Evolutionary conservation across 306 rosid species (phyloP).

Genomic region (Rosa multiflora): DNA sequence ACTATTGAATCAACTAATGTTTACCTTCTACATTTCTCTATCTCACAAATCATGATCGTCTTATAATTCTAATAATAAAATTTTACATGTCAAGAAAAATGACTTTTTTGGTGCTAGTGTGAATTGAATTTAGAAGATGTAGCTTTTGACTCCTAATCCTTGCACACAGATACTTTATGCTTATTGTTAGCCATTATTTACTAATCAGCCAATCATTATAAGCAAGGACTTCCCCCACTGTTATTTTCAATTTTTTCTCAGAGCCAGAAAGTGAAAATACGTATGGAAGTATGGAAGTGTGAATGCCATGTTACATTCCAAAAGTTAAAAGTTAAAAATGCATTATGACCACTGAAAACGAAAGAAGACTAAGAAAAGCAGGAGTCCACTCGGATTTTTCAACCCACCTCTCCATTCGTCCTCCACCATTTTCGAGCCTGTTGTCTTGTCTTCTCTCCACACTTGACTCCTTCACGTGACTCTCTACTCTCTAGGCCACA

Average conservation of each 20-base stretch:
- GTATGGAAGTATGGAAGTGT: neutral
- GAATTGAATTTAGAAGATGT: no score
- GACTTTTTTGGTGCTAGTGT: no score
- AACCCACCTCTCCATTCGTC: neutral
- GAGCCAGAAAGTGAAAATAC: neutral
- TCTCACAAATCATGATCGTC: no score
- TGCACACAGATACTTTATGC: neutral
- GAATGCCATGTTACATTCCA: neutral
- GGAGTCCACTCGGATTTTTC: neutral
- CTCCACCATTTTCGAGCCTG: neutral
- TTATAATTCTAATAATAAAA: no score
- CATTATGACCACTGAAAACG: neutral
- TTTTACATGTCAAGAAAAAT: no score
- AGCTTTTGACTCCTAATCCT: neutral
- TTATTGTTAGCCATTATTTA: neutral
- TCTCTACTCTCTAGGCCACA: neutral
- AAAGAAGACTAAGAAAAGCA: neutral
- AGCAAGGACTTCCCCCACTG: neutral
- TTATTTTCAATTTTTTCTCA: neutral
- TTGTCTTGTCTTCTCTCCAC: conserved; percentile 11
- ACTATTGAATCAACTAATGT: no score
- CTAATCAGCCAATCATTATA: neutral
- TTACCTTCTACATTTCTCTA: no score
- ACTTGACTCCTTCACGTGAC: conserved; percentile 8
- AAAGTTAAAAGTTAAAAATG: conserved; percentile 3